Conservation (phyloP, 495 filamentous ascomycete species). For the Clavariopsis aquatica region DNA sequence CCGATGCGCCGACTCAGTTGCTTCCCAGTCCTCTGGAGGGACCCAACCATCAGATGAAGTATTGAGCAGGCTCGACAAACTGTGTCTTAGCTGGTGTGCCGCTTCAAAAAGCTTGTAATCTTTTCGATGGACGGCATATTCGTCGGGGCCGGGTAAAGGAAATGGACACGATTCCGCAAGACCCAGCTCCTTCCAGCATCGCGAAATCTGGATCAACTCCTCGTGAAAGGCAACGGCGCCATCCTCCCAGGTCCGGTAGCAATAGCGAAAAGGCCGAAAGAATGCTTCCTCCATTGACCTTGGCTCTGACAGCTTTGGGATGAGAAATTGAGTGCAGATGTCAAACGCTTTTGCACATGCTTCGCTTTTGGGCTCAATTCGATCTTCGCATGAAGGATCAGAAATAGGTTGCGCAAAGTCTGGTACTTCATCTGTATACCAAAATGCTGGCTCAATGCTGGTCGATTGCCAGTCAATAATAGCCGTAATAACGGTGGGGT, state of each 20-base stretch:
- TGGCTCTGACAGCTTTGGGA: slow-evolving; percentile 44
- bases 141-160: slow-evolving; percentile 41
- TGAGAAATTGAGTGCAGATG: slow-evolving; percentile 41
- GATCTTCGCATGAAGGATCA: slow-evolving; percentile 41
- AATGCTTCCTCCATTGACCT: slow-evolving; percentile 47
- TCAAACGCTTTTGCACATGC: slow-evolving; percentile 45
- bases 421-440: slow-evolving; percentile 45
- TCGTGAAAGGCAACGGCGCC: slow-evolving; percentile 48
- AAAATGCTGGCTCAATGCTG: slow-evolving; percentile 48
- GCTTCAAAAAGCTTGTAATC: slow-evolving; percentile 46
- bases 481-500: slow-evolving; percentile 47
- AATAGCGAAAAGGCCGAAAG: slow-evolving; percentile 50
- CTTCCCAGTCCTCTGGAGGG: slow-evolving; percentile 47
- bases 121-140: slow-evolving; percentile 44
- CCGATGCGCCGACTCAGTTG: slow-evolving; percentile 41
- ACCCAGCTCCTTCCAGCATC: slow-evolving; percentile 47
- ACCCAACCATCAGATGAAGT: slow-evolving; percentile 49
- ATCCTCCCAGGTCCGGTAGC: slow-evolving; percentile 51
- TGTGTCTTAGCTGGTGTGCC: slow-evolving; percentile 43
- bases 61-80: slow-evolving; percentile 43
- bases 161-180: slow-evolving; percentile 47
- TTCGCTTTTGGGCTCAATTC: slow-evolving; percentile 32
- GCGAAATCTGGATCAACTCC: slow-evolving; percentile 48
- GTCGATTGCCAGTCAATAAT: slow-evolving; percentile 51
- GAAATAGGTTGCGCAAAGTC: slow-evolving; percentile 45